Conservation (phyloP, 495 filamentous ascomycete genomes). For the Bacidia rubella region DNA sequence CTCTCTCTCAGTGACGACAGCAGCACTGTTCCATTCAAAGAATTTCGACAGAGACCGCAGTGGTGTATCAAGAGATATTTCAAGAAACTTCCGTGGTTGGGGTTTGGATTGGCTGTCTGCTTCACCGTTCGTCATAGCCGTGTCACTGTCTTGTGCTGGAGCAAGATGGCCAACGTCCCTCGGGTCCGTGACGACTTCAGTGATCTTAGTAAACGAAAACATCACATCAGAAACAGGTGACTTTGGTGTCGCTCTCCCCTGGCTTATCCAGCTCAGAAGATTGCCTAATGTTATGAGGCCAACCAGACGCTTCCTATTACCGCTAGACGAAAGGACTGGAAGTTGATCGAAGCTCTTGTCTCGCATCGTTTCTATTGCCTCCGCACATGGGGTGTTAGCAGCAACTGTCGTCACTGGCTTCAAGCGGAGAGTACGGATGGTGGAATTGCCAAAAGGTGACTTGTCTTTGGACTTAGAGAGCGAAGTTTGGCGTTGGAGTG, state of each 20-base stretch:
- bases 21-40: slow-evolving; percentile 95
- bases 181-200: slow-evolving; percentile 79
- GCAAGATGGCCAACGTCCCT: slow-evolving; percentile 34
- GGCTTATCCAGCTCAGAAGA: slow-evolving; percentile 75
- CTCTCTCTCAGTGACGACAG: slow-evolving; percentile 70
- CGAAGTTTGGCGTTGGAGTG: slow-evolving; percentile 10
- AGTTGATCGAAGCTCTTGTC: slow-evolving; percentile 95
- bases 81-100: slow-evolving; percentile 61
- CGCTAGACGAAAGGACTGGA: slow-evolving; percentile 61
- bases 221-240: slow-evolving; percentile 77
- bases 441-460: slow-evolving; percentile 57
- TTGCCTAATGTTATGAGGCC: slow-evolving; percentile 91
- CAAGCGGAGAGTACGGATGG: slow-evolving; percentile 65
- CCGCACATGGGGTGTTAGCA: slow-evolving; percentile 52
- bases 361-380: slow-evolving; percentile 91
- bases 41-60: slow-evolving; percentile 73
- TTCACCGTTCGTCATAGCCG: slow-evolving; percentile 16
- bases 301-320: slow-evolving; percentile 54
- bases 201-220: slow-evolving; percentile 81
- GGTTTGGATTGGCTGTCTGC: slow-evolving; percentile 13
- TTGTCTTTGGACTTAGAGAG: slow-evolving; percentile 23
- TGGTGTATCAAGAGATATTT: slow-evolving; percentile 86
- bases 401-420: slow-evolving; percentile 84
- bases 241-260: slow-evolving; percentile 57
- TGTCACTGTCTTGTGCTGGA: slow-evolving; percentile 1